Base-by-base conservation (phyloP, 441 rosid genomes). In the Erodium texanum region DNA sequence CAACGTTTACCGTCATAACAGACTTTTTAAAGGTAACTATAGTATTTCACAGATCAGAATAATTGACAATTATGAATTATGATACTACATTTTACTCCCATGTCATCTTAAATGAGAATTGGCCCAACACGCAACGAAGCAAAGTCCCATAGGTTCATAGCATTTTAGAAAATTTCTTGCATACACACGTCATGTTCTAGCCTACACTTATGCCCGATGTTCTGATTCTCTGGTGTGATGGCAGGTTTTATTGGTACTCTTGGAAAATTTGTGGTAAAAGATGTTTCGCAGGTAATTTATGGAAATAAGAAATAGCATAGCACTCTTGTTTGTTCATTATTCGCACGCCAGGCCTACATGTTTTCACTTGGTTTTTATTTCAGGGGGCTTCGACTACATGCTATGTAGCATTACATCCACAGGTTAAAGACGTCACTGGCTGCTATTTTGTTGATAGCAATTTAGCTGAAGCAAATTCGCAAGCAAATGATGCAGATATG, bases 311-410 rank as follows among this genome's bases (percentile, higher is more conserved):
- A 43, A 24, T 16, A 14, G 45, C 8, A n/a, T 12, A 6, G 5
- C 5, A 20, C 24, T 38, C 18, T 41, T 23, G 38, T 7, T 14
- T 61, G 15, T 19, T 23, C 68, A 70, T 56, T 41, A 24, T 43
- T 27, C 18, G 8, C 8, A 18, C 18, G 15, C 38, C 43, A 38
- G 43, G 1, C 23, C 14, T 29, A 36, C 16, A 19, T 9, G 43
- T 38, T 38, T 38, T 22, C 48, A 56, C 12, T 63, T 70, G n/a
- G 32, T 50, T 58, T 59, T 62, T 14, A 18, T 24, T 24, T 15
- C 45, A 83, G 89, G 85, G 84, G 27, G 84, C 87, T 8, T 83
- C 87, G 62, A 80, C 89, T 23, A 77, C 79, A 27, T 80, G 85
- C 69, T 83, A 80, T 73, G 85, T 72, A 7, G 82, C 87, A 65